Evolutionary conservation across 2,329 filamentous ascomycete genomes (phyloP).

Genomic region (Penicillium sp.): DNA sequence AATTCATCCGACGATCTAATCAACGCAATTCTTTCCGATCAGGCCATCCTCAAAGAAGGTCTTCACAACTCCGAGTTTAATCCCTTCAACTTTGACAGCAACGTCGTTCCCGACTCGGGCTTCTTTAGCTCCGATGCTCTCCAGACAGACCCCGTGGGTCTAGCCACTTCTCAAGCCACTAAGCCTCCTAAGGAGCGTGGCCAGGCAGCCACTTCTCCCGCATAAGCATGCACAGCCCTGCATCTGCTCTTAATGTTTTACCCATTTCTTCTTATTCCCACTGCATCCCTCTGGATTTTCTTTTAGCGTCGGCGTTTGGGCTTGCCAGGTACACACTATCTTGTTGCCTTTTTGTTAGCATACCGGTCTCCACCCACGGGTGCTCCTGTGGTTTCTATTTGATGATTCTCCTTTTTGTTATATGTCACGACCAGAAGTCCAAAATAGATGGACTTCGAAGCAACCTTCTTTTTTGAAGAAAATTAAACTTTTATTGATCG

Average conservation of each 20-base stretch:
- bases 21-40: conserved; percentile 41
- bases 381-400: conserved; percentile 7
- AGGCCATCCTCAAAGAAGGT: conserved; percentile 36
- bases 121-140: conserved; percentile 44
- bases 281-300: conserved; percentile 17
- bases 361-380: conserved; percentile 10
- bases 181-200: conserved; percentile 8
- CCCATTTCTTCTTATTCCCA: neutral
- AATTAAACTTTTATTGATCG: neutral
- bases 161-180: conserved; percentile 20
- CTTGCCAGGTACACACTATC: conserved; percentile 17
- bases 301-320: conserved; percentile 32
- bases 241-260: conserved; percentile 6
- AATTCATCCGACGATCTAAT: conserved; percentile 39
- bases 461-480: neutral
- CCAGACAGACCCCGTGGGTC: conserved; percentile 28
- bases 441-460: conserved; percentile 9
- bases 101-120: conserved; percentile 40
- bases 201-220: conserved; percentile 19
- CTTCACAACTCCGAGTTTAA: conserved; percentile 33
- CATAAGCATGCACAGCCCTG: conserved; percentile 6
- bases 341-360: conserved; percentile 19
- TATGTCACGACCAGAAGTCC: conserved; percentile 20
- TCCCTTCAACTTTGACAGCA: conserved; percentile 37
- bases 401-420: conserved; percentile 15